phyloP scores from a whole-genome alignment of 805 yeast genomes.

The Dipodascus geniculatus region DNA sequence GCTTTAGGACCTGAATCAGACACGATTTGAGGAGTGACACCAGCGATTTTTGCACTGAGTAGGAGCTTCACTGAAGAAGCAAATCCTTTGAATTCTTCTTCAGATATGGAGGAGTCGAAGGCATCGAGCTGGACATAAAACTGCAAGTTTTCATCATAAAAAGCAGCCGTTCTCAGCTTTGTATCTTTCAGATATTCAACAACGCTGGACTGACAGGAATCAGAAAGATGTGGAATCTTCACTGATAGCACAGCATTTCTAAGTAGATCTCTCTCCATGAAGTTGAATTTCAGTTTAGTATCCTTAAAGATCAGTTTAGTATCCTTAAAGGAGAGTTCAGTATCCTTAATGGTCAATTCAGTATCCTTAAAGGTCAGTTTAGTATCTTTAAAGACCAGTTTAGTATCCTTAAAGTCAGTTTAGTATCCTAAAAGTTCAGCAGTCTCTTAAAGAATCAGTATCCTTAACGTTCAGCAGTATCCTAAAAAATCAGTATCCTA shows the following conservation, averaged over 20 bases:
- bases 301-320: too few relatives aligned
- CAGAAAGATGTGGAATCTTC: background rate
- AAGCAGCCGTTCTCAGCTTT: constrained; percentile 5
- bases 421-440: too few relatives aligned
- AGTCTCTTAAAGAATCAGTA: too few relatives aligned
- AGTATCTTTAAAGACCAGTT: too few relatives aligned
- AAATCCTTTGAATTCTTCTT: background rate
- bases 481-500: too few relatives aligned
- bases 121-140: constrained; percentile 8
- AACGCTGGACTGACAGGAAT: background rate
- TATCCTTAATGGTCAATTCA: too few relatives aligned
- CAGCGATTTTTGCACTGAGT: background rate
- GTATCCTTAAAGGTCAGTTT: too few relatives aligned
- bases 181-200: background rate
- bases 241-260: background rate
- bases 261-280: background rate
- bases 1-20: background rate
- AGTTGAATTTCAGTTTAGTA: too few relatives aligned
- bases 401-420: too few relatives aligned
- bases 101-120: background rate
- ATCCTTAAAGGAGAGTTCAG: too few relatives aligned
- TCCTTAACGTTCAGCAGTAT: too few relatives aligned
- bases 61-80: background rate
- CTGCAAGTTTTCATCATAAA: constrained; percentile 13
- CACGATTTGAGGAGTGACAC: background rate